Evolutionary conservation across 179 eudicot species (phyloP).

Genomic region (Silene vulgaris): DNA sequence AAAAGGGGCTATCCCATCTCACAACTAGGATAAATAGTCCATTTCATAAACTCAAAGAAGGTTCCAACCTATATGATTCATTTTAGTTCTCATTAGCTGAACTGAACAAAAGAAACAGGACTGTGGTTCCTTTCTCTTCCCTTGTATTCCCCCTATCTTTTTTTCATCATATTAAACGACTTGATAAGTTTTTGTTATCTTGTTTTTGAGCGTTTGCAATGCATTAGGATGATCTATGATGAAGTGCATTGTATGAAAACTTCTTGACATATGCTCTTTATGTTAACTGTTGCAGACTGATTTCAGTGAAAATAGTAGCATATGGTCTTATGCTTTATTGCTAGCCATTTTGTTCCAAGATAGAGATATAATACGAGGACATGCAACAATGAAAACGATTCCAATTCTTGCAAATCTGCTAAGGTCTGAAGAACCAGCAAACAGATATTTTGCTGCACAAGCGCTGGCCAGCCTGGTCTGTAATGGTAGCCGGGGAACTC

Average conservation of each 20-base stretch:
- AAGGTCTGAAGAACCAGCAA: slow-evolving; percentile 75
- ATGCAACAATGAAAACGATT: slow-evolving; percentile 80
- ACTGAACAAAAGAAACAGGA: neutral
- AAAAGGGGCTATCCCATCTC: neutral
- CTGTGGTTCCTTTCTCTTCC: slow-evolving; percentile 8
- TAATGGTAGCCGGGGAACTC: slow-evolving; percentile 96
- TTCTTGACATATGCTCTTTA: slow-evolving; percentile 20
- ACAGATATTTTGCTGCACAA: slow-evolving; percentile 95
- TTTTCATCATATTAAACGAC: slow-evolving; percentile 1
- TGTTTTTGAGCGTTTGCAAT: neutral
- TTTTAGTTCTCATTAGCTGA: neutral
- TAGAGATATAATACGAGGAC: slow-evolving; percentile 78
- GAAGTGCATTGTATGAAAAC: neutral
- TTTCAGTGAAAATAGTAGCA: slow-evolving; percentile 59
- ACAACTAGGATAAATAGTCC: neutral
- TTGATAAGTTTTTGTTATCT: neutral
- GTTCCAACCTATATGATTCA: neutral
- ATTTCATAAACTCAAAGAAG: neutral
- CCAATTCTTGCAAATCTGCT: slow-evolving; percentile 74
- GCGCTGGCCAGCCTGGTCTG: slow-evolving; percentile 87
- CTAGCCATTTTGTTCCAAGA: slow-evolving; percentile 85
- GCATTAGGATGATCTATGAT: neutral
- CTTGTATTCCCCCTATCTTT: neutral
- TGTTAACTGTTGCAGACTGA: slow-evolving; percentile 46
- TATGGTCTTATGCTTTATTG: slow-evolving; percentile 79